Evolutionary conservation across 1,284 basidiomycete genomes (phyloP).

Genomic region (Paramarasmius palmivorus): DNA sequence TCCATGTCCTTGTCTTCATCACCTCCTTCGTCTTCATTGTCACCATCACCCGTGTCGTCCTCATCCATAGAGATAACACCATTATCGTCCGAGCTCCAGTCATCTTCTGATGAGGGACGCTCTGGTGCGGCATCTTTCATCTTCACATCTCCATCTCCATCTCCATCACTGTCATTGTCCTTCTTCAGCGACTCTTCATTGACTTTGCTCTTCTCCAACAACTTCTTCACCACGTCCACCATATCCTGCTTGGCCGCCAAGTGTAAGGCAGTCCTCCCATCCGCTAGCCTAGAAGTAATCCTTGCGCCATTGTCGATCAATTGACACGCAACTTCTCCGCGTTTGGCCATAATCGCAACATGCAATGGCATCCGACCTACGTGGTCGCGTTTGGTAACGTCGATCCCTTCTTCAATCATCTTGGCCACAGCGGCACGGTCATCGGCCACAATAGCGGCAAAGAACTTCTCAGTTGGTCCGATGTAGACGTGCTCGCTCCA

Average conservation of each 20-base stretch:
- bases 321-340: conserved; percentile 44
- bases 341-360: conserved; percentile 48
- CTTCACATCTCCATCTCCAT: conserved; percentile 27
- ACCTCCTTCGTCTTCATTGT: conserved; percentile 26
- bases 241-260: conserved; percentile 52
- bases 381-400: conserved; percentile 54
- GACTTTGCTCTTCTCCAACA: conserved; percentile 47
- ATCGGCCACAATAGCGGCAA: conserved; percentile 47
- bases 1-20: too few relatives aligned
- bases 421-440: conserved; percentile 38
- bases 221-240: conserved; percentile 41
- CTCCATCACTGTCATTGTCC: conserved; percentile 26
- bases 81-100: conserved; percentile 46
- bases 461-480: conserved; percentile 51
- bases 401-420: conserved; percentile 41
- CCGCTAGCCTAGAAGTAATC: conserved; percentile 53
- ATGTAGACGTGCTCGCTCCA: conserved; percentile 63
- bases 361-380: conserved; percentile 60
- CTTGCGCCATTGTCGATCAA: conserved; percentile 54
- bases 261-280: conserved; percentile 55
- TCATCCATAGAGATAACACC: conserved; percentile 31
- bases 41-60: conserved; percentile 32
- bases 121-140: conserved; percentile 26
- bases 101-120: conserved; percentile 42
- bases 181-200: conserved; percentile 37